Percentiles rank a stretch among this genome's conserved stretches.
phyloP scores from a whole-genome alignment of 768 basidiomycete genomes.

The Ramaria sp. region DNA sequence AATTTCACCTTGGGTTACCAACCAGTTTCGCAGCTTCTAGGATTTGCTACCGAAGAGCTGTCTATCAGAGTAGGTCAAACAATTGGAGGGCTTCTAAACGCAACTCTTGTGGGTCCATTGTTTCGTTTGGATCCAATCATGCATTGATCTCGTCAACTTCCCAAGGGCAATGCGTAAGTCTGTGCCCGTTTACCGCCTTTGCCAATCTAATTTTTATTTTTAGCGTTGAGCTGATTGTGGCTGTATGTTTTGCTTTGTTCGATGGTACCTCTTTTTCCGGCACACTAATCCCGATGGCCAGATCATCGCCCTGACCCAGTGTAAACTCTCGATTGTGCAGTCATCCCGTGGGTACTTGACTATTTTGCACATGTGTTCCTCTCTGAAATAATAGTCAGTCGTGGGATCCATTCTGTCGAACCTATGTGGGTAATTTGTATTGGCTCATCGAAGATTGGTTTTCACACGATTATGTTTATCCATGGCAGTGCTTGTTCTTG shows the following conservation, averaged over 20 bases:
- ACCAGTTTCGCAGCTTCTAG: constrained; percentile 41
- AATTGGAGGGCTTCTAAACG: constrained; percentile 75
- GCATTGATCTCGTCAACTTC: not conserved
- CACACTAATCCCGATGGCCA: constrained; percentile 17
- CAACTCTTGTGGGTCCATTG: constrained; percentile 49
- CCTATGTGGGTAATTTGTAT: constrained; percentile 32
- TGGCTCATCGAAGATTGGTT: constrained; percentile 13
- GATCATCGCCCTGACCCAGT: constrained; percentile 76
- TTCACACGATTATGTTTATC: constrained; percentile 8
- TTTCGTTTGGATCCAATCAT: not conserved
- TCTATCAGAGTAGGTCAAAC: constrained; percentile 77
- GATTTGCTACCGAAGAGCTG: constrained; percentile 79
- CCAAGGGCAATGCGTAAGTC: constrained; percentile 21
- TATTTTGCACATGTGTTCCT: constrained; percentile 6
- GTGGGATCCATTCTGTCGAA: constrained; percentile 79
- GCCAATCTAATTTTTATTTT: not conserved
- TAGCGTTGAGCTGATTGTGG: constrained; percentile 55
- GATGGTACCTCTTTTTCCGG: constrained; percentile 5
- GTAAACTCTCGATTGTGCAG: constrained; percentile 73
- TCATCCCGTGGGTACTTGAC: constrained; percentile 44
- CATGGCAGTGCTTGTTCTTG: constrained; percentile 59
- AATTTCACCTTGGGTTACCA: not conserved
- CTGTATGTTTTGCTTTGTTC: constrained; percentile 32
- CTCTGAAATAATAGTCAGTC: constrained; percentile 30
- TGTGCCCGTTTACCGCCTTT: not conserved